Evolutionary conservation across 1,284 basidiomycete species (phyloP).

Genomic region (Ganoderma boninense): DNA sequence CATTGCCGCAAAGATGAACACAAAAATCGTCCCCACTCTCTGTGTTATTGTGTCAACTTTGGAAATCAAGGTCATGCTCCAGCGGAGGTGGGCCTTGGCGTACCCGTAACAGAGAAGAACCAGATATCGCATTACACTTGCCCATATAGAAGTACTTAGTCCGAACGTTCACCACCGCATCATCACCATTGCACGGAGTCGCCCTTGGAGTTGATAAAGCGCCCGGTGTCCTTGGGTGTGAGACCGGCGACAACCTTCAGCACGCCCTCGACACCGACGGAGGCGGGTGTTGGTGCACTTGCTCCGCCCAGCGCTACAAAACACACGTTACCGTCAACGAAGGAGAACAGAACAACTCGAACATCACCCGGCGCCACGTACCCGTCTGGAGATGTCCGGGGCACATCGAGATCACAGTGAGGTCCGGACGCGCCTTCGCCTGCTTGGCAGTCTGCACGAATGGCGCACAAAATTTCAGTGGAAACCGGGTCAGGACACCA

Average conservation of each 20-base stretch:
- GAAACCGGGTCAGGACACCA: neutral
- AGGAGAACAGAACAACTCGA: neutral
- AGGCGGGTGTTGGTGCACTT: neutral
- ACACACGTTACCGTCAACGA: neutral
- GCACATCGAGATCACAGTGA: slow-evolving; percentile 5
- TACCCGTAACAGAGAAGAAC: neutral
- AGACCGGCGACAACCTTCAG: slow-evolving; percentile 7
- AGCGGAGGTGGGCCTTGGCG: neutral
- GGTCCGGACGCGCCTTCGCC: slow-evolving; percentile 8
- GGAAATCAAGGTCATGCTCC: too few species aligned
- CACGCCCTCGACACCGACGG: slow-evolving; percentile 10
- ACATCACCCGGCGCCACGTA: neutral
- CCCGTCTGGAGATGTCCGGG: slow-evolving; percentile 15
- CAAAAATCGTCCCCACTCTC: too few species aligned
- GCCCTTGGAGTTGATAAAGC: slow-evolving; percentile 14
- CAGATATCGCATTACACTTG: too few species aligned
- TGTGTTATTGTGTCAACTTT: too few species aligned
- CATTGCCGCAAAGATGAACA: too few species aligned
- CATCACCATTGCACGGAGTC: slow-evolving; percentile 9
- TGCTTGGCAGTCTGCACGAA: slow-evolving; percentile 41
- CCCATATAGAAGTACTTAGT: neutral
- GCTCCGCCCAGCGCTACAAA: slow-evolving; percentile 11
- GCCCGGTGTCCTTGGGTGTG: slow-evolving; percentile 9
- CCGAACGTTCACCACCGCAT: neutral
- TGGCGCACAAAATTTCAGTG: neutral